Evolutionary conservation across 2,329 filamentous ascomycete species (phyloP).

Genomic region (Phyllosticta ampelicida): DNA sequence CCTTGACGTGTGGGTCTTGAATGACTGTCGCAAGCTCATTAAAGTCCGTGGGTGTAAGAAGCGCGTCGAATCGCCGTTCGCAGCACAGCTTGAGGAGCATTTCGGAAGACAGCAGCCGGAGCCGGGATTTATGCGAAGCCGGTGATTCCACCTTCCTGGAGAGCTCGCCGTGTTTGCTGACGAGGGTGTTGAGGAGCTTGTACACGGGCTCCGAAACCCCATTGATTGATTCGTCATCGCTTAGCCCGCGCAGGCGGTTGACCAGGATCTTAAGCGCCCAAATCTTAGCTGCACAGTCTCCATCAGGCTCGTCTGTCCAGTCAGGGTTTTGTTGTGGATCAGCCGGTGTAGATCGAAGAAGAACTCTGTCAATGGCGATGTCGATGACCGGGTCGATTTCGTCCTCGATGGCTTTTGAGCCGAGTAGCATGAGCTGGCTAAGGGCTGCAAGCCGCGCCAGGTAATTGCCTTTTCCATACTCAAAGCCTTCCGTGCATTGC

Average conservation of each 20-base stretch:
- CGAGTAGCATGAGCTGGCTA: conserved; percentile 65
- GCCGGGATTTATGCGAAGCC: conserved; percentile 63
- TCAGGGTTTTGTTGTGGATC: conserved; percentile 55
- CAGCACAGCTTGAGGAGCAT: conserved; percentile 73
- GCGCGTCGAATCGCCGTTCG: conserved; percentile 61
- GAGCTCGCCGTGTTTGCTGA: conserved; percentile 68
- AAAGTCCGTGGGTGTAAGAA: conserved; percentile 64
- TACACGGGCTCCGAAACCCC: conserved; percentile 56
- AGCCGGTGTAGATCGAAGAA: conserved; percentile 51
- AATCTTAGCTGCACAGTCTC: conserved; percentile 73
- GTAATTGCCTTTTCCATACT: conserved; percentile 62
- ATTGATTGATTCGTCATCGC: conserved; percentile 38
- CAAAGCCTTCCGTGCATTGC: conserved; percentile 62
- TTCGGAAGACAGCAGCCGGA: conserved; percentile 72
- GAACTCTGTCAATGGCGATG: conserved; percentile 62
- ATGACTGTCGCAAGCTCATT: conserved; percentile 70
- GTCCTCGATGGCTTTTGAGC: conserved; percentile 57
- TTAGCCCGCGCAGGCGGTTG: conserved; percentile 63
- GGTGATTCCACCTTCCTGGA: conserved; percentile 64
- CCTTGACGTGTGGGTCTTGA: conserved; percentile 64
- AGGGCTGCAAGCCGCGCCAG: conserved; percentile 61
- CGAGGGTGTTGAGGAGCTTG: conserved; percentile 65
- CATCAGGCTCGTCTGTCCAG: conserved; percentile 52
- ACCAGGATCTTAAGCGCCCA: conserved; percentile 77
- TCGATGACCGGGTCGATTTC: conserved; percentile 67